A percentile compares a stretch with the other conserved stretches of the same genome.
Conservation (phyloP, 228 moss, liverwort and hornwort genomes). For the Sphagnum magellanicum region DNA sequence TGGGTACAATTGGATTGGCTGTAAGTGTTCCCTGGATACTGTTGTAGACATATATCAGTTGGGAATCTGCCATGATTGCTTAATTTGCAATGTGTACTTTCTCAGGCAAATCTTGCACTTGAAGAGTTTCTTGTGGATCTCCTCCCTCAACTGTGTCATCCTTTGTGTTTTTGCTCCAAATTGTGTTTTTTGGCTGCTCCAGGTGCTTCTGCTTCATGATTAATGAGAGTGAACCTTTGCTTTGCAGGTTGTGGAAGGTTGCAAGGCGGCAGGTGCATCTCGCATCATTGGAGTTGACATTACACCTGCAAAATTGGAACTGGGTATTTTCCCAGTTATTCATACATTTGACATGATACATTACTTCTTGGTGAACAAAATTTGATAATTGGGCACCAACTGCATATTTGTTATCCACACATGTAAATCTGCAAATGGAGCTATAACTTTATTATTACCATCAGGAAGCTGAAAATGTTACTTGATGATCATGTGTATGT, state of each 20-base stretch:
- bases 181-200: not conserved
- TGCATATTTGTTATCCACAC: not conserved
- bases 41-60: not conserved
- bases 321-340: slow-evolving; percentile 17
- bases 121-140: not conserved
- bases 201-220: too few relatives aligned
- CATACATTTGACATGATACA: not conserved
- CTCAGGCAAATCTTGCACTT: not conserved
- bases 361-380: not conserved
- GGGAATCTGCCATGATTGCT: not conserved
- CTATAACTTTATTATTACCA: not conserved
- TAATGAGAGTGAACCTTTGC: not conserved
- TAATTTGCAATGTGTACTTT: not conserved
- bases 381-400: not conserved
- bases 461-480: too few relatives aligned
- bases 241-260: slow-evolving; percentile 46
- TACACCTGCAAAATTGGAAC: slow-evolving; percentile 25
- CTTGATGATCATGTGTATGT: not conserved
- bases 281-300: slow-evolving; percentile 45
- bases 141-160: not conserved
- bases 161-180: not conserved
- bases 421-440: not conserved
- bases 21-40: slow-evolving; percentile 12
- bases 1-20: slow-evolving; percentile 49
- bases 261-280: slow-evolving; percentile 44